These are phyloP conservation scores for Aspergillus awamori DNA, from an alignment of 2,329 filamentous ascomycete genomes.

Conservation along the genomic window DNA sequence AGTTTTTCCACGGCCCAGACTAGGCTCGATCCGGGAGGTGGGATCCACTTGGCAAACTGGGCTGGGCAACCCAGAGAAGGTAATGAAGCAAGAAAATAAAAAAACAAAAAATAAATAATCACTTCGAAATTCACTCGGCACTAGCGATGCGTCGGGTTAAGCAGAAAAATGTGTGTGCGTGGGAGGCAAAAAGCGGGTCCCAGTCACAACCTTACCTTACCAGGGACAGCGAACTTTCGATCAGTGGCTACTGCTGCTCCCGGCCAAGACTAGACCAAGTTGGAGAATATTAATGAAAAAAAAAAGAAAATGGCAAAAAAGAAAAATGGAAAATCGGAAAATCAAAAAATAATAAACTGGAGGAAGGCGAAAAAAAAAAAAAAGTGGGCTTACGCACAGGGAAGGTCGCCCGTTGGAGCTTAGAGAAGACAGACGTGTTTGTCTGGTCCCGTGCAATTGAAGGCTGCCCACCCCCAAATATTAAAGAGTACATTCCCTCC, in stretches of 20 bases:
- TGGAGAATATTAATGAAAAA: constrained; percentile 5
- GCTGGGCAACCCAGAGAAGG: constrained; percentile 19
- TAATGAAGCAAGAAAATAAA: constrained; percentile 7
- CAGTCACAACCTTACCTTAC: constrained; percentile 17
- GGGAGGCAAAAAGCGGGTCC: constrained; percentile 17
- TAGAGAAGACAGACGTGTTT: constrained; percentile 28
- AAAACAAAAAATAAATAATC: constrained; percentile 18
- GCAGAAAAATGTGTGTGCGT: constrained; percentile 21
- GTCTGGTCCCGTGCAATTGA: constrained; percentile 33
- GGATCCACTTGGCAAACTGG: constrained; percentile 15
- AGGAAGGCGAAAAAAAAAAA: constrained; percentile 22
- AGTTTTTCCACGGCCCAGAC: constrained; percentile 20
- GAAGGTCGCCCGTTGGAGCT: constrained; percentile 35
- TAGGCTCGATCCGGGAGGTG: constrained; percentile 17
- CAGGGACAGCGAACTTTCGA: constrained; percentile 24
- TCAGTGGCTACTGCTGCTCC: constrained; percentile 26
- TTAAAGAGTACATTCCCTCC: constrained; percentile 40
- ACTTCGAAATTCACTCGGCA: constrained; percentile 13
- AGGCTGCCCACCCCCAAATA: constrained; percentile 33
- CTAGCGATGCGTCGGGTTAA: constrained; percentile 26
- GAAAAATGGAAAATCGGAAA: constrained; percentile 13
- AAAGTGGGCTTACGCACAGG: constrained; percentile 31
- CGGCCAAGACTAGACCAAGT: constrained; percentile 19
- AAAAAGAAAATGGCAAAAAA: constrained; percentile 15
- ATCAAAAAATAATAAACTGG: constrained; percentile 9